phyloP scores from a whole-genome alignment of 2,329 filamentous ascomycete genomes.

The Cercospora nicotianae region DNA sequence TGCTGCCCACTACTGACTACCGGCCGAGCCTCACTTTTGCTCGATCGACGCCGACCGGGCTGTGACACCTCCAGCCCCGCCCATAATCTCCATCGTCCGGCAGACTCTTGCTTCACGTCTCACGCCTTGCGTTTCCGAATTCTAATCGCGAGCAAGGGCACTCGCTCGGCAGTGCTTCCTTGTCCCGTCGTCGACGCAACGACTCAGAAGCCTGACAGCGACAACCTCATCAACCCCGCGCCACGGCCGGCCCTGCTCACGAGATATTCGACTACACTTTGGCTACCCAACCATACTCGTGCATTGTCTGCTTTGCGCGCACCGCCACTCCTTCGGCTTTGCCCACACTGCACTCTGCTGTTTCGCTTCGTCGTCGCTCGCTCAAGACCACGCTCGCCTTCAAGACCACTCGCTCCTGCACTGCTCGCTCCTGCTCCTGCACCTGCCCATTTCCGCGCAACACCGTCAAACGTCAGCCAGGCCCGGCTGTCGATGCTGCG shows the following conservation, averaged over 20 bases:
- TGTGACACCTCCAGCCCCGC: conserved; percentile 25
- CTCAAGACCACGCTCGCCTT: conserved; percentile 22
- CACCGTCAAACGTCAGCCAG: not conserved
- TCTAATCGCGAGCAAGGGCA: conserved; percentile 29
- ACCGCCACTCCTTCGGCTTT: conserved; percentile 25
- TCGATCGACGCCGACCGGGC: conserved; percentile 14
- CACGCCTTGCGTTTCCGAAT: conserved; percentile 35
- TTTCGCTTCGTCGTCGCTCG: conserved; percentile 21
- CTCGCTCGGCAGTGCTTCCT: conserved; percentile 28
- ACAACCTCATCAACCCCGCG: conserved; percentile 25
- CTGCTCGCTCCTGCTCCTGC: not conserved
- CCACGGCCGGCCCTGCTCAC: conserved; percentile 24
- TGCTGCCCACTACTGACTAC: not conserved
- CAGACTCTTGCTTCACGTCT: conserved; percentile 26
- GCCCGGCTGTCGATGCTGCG: conserved; percentile 3
- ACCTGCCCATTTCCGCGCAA: not conserved
- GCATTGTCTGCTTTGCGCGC: conserved; percentile 28
- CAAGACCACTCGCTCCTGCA: conserved; percentile 13
- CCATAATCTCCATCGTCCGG: conserved; percentile 23
- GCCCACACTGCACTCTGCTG: conserved; percentile 6
- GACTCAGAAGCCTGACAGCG: conserved; percentile 22
- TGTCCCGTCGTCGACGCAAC: conserved; percentile 23
- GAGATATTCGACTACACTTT: conserved; percentile 24
- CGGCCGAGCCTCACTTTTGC: conserved; percentile 27
- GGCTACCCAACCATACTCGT: conserved; percentile 26